Evolutionary conservation across 176 grass and related monocot species (phyloP).

Genomic region (Areca catechu): DNA sequence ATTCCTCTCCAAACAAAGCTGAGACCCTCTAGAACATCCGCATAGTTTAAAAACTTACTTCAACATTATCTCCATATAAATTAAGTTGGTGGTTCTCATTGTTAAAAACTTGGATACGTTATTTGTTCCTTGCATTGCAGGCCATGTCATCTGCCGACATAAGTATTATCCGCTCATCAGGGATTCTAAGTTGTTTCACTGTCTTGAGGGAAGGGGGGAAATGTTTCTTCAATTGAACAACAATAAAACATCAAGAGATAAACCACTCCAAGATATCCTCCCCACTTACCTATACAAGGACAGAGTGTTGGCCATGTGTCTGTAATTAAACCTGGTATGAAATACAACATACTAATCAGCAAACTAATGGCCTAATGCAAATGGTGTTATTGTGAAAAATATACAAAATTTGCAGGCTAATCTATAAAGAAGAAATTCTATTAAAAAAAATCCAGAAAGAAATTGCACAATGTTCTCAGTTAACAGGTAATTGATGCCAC

Average conservation of each 20-base stretch:
- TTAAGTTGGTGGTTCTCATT: conserved; percentile 98
- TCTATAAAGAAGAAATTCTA: too few species aligned
- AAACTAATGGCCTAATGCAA: not conserved
- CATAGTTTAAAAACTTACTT: conserved; percentile 40
- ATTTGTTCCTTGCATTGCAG: conserved; percentile 84
- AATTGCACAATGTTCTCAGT: too few species aligned
- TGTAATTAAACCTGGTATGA: conserved; percentile 81
- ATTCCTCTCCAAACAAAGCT: too few species aligned
- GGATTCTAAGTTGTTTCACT: conserved; percentile 89
- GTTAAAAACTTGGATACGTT: conserved; percentile 95
- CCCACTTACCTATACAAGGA: conserved; percentile 69
- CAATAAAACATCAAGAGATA: not conserved
- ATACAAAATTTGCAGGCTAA: too few species aligned
- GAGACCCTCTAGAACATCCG: too few species aligned
- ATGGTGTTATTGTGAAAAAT: too few species aligned
- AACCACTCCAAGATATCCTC: not conserved
- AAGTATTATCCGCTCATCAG: conserved; percentile 91
- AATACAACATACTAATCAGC: conserved; percentile 1
- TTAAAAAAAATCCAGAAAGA: too few species aligned
- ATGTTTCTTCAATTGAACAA: too few species aligned
- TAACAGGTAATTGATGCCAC: too few species aligned
- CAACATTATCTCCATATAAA: conserved; percentile 88
- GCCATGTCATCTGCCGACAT: conserved; percentile 98
- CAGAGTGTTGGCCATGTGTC: conserved; percentile 90
- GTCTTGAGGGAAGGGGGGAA: conserved; percentile 37